Base-by-base conservation (phyloP, 768 basidiomycete genomes). In the Tulasnella sp. region DNA sequence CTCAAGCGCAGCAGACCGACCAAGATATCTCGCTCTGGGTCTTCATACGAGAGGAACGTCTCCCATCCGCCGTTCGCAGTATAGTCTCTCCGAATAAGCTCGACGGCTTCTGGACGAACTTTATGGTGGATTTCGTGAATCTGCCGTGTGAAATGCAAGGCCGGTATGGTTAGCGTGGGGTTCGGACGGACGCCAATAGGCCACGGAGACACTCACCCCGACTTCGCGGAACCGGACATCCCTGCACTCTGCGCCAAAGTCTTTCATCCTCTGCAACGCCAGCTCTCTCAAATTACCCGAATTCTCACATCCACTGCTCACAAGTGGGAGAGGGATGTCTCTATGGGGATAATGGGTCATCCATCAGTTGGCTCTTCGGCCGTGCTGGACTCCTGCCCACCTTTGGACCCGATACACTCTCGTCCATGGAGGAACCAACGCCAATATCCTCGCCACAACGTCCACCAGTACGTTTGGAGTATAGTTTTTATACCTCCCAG, bases 61-160 rank as follows among this genome's bases (percentile, higher is more conserved):
- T 99, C 98, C 98, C 98, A 99, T 72, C 98, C 97, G 8, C 97
- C 97, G 84, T 99, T 99, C 42, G 98, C 98, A 3, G 94, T 88
- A 86, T 99, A 99, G 85, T 99, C 98, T 58, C 98, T 90, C 80
- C 98, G 91, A 46, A 99, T 91, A 4, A 99, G 92, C 86, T 99
- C 98, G 76, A 98, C 94, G 22, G 95, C 93, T 85, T 97, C 95
- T 81, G 97, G 97, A 34, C 96, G 92, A 72, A 99, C 95, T 87
- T 97, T 97, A 88, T 98, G 93, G 85, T 99, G 98, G 74, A 99
- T 99, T 86, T 99, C 98, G 86, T 98, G 96, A 81, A 99, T 94
- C 96, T 97, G 72, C 54, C n/a, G 24, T 12, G 54, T 12, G 54
- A 54, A 76, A 44, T 44, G 40, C 14, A 14, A 46, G 42, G 48